phyloP scores from a whole-genome alignment of 768 basidiomycete genomes.

The Myochromella boudieri region DNA sequence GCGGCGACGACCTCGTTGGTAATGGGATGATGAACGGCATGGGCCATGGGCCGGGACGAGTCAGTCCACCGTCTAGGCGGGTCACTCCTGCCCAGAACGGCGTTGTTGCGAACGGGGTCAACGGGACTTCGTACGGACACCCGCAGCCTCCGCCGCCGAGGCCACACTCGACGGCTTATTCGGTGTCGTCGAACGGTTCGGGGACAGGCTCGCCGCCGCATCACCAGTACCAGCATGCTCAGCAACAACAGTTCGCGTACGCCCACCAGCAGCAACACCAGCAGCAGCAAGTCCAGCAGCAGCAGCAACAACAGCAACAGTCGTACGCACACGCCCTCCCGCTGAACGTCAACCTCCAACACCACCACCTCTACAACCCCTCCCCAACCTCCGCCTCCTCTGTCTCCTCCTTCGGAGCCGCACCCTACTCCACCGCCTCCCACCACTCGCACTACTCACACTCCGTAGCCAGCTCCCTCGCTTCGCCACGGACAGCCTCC shows the following conservation, averaged over 20 bases:
- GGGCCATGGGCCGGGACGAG: background rate
- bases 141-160: conserved; percentile 25
- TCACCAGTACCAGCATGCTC: background rate
- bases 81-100: conserved; percentile 10
- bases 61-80: conserved; percentile 7
- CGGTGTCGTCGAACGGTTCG: conserved; percentile 32
- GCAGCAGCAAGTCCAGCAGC: too few species aligned
- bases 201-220: conserved; percentile 20
- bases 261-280: background rate
- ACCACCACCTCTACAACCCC: background rate
- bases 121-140: too few species aligned
- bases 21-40: background rate
- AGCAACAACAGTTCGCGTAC: background rate
- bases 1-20: conserved; percentile 1
- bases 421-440: too few species aligned
- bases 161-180: conserved; percentile 36
- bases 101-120: background rate
- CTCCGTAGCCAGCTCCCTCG: too few species aligned
- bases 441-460: too few species aligned
- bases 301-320: too few species aligned
- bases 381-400: too few species aligned
- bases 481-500: too few species aligned
- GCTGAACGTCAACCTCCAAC: background rate
- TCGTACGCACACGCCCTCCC: background rate
- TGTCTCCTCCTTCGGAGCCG: too few species aligned